Percentiles rank a stretch among this genome's conserved stretches.
These are phyloP conservation scores for Posidonia oceanica DNA, from an alignment of 116 monocot species.

Conservation along the genomic window DNA sequence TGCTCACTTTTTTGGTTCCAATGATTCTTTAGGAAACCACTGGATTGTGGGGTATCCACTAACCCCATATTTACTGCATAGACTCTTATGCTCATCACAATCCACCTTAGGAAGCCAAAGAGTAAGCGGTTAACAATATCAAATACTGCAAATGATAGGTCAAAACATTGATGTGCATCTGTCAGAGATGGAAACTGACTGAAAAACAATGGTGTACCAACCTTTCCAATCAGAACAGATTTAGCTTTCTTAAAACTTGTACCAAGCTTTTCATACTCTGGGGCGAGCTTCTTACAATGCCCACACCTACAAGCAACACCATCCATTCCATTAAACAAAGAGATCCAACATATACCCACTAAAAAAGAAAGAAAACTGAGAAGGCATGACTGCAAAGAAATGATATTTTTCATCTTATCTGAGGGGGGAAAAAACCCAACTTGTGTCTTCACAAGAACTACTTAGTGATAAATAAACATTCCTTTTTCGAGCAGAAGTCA, in stretches of 20 bases:
- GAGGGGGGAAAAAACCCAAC: too few species aligned
- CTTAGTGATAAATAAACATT: too few species aligned
- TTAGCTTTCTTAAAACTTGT: slow-evolving; percentile 83
- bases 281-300: slow-evolving; percentile 93
- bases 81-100: slow-evolving; percentile 79
- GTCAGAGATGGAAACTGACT: neutral
- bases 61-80: slow-evolving; percentile 90
- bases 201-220: slow-evolving; percentile 4
- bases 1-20: slow-evolving; percentile 80
- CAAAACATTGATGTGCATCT: neutral
- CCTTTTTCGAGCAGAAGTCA: too few species aligned
- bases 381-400: too few species aligned
- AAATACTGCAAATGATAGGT: neutral
- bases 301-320: slow-evolving; percentile 55
- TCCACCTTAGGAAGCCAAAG: slow-evolving; percentile 51
- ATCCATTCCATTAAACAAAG: neutral
- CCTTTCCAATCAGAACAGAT: slow-evolving; percentile 88
- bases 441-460: too few species aligned
- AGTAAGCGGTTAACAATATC: neutral
- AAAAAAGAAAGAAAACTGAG: too few species aligned
- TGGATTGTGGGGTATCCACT: slow-evolving; percentile 89
- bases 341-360: neutral
- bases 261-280: slow-evolving; percentile 86
- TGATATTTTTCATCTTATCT: too few species aligned
- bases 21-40: slow-evolving; percentile 93